Percentiles rank a stretch among this genome's conserved stretches.
These are phyloP conservation scores for Xylariales sp. DNA, from an alignment of 2,329 filamentous ascomycete species.

Conservation along the genomic window DNA sequence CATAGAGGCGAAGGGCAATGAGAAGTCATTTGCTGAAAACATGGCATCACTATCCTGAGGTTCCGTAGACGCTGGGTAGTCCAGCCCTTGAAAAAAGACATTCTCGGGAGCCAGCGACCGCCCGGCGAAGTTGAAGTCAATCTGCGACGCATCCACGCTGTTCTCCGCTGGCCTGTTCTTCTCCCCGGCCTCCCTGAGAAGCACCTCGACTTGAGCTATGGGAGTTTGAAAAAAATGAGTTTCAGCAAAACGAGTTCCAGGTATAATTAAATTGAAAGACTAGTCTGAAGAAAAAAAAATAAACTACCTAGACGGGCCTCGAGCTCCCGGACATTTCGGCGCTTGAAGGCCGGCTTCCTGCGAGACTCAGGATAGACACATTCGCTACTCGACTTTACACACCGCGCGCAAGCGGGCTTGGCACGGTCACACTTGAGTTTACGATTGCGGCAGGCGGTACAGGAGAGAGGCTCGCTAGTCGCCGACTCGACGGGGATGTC, in stretches of 20 bases:
- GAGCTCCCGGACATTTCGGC: constrained; percentile 84
- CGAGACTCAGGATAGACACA: constrained; percentile 88
- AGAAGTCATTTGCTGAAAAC: constrained; percentile 11
- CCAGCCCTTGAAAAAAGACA: constrained; percentile 20
- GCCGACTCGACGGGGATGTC: neutral
- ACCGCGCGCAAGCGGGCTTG: constrained; percentile 77
- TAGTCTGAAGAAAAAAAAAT: constrained; percentile 11
- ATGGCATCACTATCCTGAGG: constrained; percentile 9
- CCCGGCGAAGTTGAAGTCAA: constrained; percentile 16
- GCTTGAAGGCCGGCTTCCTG: constrained; percentile 82
- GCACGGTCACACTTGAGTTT: constrained; percentile 85
- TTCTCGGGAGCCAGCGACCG: constrained; percentile 15
- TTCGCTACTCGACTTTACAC: constrained; percentile 66
- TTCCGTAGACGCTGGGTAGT: constrained; percentile 14
- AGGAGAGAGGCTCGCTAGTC: constrained; percentile 41
- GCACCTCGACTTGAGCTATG: constrained; percentile 75
- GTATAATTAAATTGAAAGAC: no score
- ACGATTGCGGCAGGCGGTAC: constrained; percentile 75
- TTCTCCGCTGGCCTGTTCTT: constrained; percentile 23
- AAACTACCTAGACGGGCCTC: constrained; percentile 77
- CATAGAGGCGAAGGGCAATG: constrained; percentile 9
- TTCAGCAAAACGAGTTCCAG: no score
- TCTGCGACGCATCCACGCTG: constrained; percentile 15
- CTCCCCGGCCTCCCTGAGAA: constrained; percentile 62
- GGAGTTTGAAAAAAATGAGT: constrained; percentile 7